These are phyloP conservation scores for Bathelium albidoporum DNA, from an alignment of 495 filamentous ascomycete genomes.

Conservation along the genomic window DNA sequence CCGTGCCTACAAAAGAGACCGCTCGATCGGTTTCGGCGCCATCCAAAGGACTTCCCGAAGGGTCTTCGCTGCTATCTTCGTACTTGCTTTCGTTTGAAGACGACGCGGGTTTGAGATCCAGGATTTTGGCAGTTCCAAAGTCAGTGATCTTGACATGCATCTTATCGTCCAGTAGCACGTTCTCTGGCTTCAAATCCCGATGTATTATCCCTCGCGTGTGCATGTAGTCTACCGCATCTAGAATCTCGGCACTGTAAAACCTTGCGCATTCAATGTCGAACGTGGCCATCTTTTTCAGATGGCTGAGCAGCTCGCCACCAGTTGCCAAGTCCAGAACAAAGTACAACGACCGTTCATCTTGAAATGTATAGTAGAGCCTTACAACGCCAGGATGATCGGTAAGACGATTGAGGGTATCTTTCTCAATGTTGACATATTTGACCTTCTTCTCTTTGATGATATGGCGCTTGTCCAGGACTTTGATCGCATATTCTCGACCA, in stretches of 20 bases:
- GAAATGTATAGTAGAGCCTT: conserved; percentile 96
- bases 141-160: conserved; percentile 99
- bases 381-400: conserved; percentile 97
- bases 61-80: neutral
- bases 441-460: conserved; percentile 99
- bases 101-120: conserved; percentile 40
- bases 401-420: conserved; percentile 90
- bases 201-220: conserved; percentile 93
- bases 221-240: conserved; percentile 97
- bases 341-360: conserved; percentile 91
- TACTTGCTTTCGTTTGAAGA: neutral
- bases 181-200: conserved; percentile 94
- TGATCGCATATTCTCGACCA: conserved; percentile 93
- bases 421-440: conserved; percentile 99
- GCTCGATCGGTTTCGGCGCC: conserved; percentile 60
- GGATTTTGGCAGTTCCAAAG: conserved; percentile 93
- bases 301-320: conserved; percentile 83
- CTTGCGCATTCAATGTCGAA: conserved; percentile 94
- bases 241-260: conserved; percentile 93
- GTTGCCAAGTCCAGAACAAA: conserved; percentile 93
- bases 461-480: conserved; percentile 95
- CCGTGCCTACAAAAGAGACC: conserved; percentile 94
- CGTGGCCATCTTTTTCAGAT: conserved; percentile 83
- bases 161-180: conserved; percentile 85
- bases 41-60: conserved; percentile 39